Conservation (phyloP, 306 rosid species). For the Quercus wislizeni region DNA sequence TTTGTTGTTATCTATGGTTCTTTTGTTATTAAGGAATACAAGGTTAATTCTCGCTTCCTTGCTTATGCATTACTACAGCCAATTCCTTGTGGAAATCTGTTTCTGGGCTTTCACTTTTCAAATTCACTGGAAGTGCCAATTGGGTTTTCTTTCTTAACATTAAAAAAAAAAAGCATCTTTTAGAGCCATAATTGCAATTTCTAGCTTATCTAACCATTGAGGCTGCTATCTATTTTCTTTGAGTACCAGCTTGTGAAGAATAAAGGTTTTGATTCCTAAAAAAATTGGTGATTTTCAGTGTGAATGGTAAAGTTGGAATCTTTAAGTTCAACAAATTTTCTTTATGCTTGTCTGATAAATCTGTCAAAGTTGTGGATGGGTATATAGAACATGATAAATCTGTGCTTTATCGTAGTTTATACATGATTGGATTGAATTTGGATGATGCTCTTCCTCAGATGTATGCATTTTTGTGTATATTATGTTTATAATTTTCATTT, state of each 20-base stretch:
- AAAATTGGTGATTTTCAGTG: not conserved
- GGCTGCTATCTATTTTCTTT: not conserved
- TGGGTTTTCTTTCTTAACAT: constrained; percentile 5
- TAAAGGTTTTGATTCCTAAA: not conserved
- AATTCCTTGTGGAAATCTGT: constrained; percentile 11
- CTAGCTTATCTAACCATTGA: constrained; percentile 16
- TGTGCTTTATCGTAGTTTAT: not conserved
- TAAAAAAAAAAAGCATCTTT: not conserved
- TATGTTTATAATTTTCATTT: not conserved
- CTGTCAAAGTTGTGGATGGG: too few species aligned
- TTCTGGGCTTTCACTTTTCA: not conserved
- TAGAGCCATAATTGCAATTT: constrained; percentile 25
- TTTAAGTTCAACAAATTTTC: too few species aligned
- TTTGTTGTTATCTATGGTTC: too few species aligned
- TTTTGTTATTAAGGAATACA: too few species aligned
- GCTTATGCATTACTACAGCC: too few species aligned
- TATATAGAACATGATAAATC: too few species aligned
- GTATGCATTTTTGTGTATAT: not conserved
- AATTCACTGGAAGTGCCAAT: constrained; percentile 23
- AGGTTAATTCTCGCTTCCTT: too few species aligned
- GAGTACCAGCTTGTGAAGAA: not conserved
- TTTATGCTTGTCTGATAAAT: not conserved
- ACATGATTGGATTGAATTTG: not conserved
- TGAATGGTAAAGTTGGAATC: not conserved
- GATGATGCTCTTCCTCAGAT: not conserved